Percentiles rank a stretch among this genome's conserved stretches.
These are phyloP conservation scores for Suillus subaureus DNA, from an alignment of 768 basidiomycete species.

Conservation along the genomic window DNA sequence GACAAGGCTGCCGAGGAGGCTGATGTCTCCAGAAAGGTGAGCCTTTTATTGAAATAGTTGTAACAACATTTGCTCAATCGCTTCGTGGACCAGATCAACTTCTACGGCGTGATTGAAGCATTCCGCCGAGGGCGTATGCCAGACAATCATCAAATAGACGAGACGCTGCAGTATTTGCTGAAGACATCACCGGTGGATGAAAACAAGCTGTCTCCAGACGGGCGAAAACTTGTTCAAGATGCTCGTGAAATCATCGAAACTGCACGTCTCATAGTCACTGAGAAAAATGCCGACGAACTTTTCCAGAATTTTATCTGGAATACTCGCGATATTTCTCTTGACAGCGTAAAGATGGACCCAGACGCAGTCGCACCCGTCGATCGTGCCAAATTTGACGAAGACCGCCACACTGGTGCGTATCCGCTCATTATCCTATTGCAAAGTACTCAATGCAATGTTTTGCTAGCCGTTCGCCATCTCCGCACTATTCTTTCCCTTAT, in stretches of 20 bases:
- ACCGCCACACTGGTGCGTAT: slow-evolving; percentile 60
- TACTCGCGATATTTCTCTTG: slow-evolving; percentile 51
- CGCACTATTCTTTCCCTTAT: slow-evolving; percentile 86
- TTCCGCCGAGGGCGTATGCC: slow-evolving; percentile 80
- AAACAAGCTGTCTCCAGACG: slow-evolving; percentile 72
- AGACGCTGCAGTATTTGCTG: slow-evolving; percentile 67
- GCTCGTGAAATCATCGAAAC: slow-evolving; percentile 80
- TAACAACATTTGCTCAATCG: neutral
- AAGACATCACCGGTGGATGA: slow-evolving; percentile 61
- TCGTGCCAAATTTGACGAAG: slow-evolving; percentile 54
- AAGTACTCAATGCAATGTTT: slow-evolving; percentile 16
- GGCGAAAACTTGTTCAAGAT: slow-evolving; percentile 76
- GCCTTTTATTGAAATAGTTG: neutral
- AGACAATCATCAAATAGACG: slow-evolving; percentile 78
- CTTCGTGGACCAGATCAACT: slow-evolving; percentile 49
- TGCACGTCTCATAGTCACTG: slow-evolving; percentile 63
- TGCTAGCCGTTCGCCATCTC: slow-evolving; percentile 77
- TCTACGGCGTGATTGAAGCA: slow-evolving; percentile 83
- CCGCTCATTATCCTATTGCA: neutral
- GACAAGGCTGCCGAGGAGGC: slow-evolving; percentile 61
- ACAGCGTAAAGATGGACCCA: slow-evolving; percentile 45
- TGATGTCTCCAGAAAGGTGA: slow-evolving; percentile 80
- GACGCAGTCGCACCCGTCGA: slow-evolving; percentile 49
- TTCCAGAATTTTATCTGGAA: slow-evolving; percentile 91
- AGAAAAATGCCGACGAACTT: slow-evolving; percentile 91